These are phyloP conservation scores for Globisporangium alternatum DNA, from an alignment of 352 stramenopile species.

Conservation along the genomic window DNA sequence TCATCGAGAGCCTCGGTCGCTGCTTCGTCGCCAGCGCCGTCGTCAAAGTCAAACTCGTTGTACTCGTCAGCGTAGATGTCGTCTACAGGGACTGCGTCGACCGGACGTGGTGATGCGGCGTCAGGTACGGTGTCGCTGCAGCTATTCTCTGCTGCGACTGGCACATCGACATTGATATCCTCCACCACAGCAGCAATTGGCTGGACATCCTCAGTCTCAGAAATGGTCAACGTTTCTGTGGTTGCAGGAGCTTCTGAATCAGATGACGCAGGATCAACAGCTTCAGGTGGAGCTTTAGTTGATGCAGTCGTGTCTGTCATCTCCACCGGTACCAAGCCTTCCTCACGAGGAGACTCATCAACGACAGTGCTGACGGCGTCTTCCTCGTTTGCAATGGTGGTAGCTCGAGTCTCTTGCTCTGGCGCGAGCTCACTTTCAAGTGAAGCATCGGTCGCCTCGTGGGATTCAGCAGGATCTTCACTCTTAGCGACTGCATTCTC, in stretches of 20 bases:
- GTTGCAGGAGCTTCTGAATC: background rate
- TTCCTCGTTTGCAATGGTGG: background rate
- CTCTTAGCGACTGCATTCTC: background rate
- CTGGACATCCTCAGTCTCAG: background rate
- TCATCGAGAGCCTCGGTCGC: conserved; percentile 22
- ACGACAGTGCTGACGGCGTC: background rate
- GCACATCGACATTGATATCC: background rate
- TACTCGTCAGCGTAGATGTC: conserved; percentile 58
- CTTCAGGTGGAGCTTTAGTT: background rate
- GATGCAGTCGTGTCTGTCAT: background rate
- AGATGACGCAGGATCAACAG: background rate
- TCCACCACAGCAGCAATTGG: background rate
- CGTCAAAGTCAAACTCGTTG: conserved; percentile 54
- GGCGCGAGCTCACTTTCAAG: background rate
- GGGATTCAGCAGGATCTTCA: background rate
- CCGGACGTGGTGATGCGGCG: background rate
- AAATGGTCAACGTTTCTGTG: background rate
- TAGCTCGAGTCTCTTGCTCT: background rate
- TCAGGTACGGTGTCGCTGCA: background rate
- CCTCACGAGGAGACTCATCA: background rate
- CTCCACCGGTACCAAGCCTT: background rate
- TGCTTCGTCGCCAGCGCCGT: conserved; percentile 30
- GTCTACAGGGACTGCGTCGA: conserved; percentile 20
- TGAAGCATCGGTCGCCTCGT: background rate
- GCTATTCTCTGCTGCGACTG: background rate